Percentiles rank a stretch among this genome's conserved stretches.
These are phyloP conservation scores for Oligophagozyma castellii DNA, from an alignment of 1,139 yeast species.

Conservation along the genomic window DNA sequence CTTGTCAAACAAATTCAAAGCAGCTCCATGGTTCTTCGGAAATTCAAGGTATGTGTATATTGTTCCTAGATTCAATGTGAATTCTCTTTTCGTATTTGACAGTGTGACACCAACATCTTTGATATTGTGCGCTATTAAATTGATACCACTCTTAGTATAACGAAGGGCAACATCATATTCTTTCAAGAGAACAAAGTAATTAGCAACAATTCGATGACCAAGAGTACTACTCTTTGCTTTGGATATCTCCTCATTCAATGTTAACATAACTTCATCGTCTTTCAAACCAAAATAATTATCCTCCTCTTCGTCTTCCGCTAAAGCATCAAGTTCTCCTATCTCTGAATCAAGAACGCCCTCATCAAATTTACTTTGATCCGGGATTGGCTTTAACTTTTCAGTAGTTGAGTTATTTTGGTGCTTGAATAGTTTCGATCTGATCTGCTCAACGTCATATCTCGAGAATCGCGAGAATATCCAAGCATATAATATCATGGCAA, in stretches of 20 bases:
- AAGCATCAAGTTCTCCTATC: slow-evolving; percentile 4
- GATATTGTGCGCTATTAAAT: slow-evolving; percentile 36
- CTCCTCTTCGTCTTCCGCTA: slow-evolving; percentile 15
- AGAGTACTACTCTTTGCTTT: slow-evolving; percentile 38
- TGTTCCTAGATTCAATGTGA: slow-evolving; percentile 57
- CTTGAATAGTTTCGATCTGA: slow-evolving; percentile 9
- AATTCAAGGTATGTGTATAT: slow-evolving; percentile 77
- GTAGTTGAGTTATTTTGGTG: slow-evolving; percentile 5
- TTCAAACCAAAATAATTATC: slow-evolving; percentile 18
- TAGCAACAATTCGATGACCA: slow-evolving; percentile 51
- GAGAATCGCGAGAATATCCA: slow-evolving; percentile 55
- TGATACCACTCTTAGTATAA: slow-evolving; percentile 48
- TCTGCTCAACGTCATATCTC: slow-evolving; percentile 21
- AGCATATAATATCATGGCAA: slow-evolving; percentile 50
- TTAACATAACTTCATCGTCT: slow-evolving; percentile 41
- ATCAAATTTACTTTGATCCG: slow-evolving; percentile 12
- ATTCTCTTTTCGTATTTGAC: slow-evolving; percentile 40
- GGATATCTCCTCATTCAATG: slow-evolving; percentile 41
- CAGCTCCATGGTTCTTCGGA: slow-evolving; percentile 72
- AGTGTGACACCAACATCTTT: slow-evolving; percentile 36
- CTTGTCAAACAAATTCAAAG: slow-evolving; percentile 55
- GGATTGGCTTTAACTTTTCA: too few relatives aligned
- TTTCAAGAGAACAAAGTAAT: slow-evolving; percentile 43
- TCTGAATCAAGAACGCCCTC: slow-evolving; percentile 15
- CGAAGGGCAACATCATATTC: slow-evolving; percentile 55